Evolutionary conservation across 2,329 filamentous ascomycete genomes (phyloP).

Genomic region (Neofusicoccum parvum): DNA sequence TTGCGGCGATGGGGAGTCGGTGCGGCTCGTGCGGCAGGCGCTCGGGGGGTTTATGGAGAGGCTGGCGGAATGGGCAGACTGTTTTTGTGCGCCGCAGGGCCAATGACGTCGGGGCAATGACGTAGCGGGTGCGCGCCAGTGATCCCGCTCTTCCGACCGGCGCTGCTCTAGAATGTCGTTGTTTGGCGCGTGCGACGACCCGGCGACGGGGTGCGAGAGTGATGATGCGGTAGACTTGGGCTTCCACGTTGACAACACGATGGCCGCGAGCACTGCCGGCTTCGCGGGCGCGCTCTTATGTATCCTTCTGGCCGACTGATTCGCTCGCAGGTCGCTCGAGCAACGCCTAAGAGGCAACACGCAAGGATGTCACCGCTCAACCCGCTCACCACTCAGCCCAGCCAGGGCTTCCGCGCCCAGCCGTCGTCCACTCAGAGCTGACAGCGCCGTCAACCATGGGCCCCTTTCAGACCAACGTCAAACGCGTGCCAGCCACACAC

Average conservation of each 20-base stretch:
- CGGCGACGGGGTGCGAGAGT: background rate
- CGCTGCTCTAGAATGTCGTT: background rate
- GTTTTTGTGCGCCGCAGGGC: slow-evolving; percentile 1
- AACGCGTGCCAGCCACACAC: slow-evolving; percentile 6
- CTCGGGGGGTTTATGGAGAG: background rate
- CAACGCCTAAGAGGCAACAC: slow-evolving; percentile 9
- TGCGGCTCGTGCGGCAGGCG: slow-evolving; percentile 6
- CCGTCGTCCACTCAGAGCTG: background rate
- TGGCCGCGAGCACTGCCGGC: background rate
- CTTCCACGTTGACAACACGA: background rate
- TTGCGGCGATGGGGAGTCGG: background rate
- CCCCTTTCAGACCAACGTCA: background rate
- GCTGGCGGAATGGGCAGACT: background rate
- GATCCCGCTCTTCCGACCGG: background rate
- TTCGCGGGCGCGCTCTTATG: background rate
- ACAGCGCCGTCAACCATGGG: background rate
- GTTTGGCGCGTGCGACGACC: background rate
- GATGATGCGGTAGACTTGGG: slow-evolving; percentile 1
- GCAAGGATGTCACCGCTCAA: background rate
- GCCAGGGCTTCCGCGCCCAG: background rate
- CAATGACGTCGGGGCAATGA: slow-evolving; percentile 18
- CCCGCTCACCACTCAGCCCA: background rate
- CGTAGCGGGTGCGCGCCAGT: background rate
- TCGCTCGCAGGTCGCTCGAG: slow-evolving; percentile 13
- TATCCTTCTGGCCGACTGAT: background rate